Evolutionary conservation across 768 basidiomycete species (phyloP), one percentile per base, ranked within the genome.

Genomic region (Amanita inopinata): DNA sequence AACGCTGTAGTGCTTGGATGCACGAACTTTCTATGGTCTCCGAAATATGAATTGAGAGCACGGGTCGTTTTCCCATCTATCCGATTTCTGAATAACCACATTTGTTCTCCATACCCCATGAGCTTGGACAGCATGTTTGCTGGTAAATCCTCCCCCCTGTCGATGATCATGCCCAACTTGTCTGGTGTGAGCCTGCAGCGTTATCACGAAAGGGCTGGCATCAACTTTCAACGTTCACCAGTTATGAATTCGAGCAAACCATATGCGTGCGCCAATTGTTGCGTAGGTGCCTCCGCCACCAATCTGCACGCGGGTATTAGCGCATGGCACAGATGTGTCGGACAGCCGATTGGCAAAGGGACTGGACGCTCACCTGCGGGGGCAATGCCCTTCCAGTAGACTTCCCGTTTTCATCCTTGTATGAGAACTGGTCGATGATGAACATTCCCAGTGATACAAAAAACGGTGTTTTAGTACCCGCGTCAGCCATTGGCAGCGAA

Each of bases 201-300:
- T 23, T 18, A 40, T 23, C 8, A 27, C 5, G 6, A 5, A 11
- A 15, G 25, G 31, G 33, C 19, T 22, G 8, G 10, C 2, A 39
- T 30, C n/a, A 33, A 39, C 5, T 24, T 30, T 15, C 15, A 27
- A 23, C 14, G 27, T n/a, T 25, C 18, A 22, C 11, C 5, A 32
- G 25, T 41, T 7, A 12, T 19, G 15, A n/a, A 12, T 12, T 17
- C 9, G 17, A 36, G 38, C 52, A 44, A 46, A 83, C 84, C 87
- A 93, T 56, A 92, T 76, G 35, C 91, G 73, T 18, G 87, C 80
- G 2, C 87, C 91, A 33, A 94, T 70, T 31, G 70, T 64, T 40
- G 85, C 84, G 59, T 85, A 87, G 0, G 83, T 87, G 2, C 91
- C 91, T 1, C 87, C 92, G 0, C 91, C 91, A 18, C 91, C 91